Evolutionary conservation across 164 flowering plant genomes (phyloP).

Genomic region (Piper betle): DNA sequence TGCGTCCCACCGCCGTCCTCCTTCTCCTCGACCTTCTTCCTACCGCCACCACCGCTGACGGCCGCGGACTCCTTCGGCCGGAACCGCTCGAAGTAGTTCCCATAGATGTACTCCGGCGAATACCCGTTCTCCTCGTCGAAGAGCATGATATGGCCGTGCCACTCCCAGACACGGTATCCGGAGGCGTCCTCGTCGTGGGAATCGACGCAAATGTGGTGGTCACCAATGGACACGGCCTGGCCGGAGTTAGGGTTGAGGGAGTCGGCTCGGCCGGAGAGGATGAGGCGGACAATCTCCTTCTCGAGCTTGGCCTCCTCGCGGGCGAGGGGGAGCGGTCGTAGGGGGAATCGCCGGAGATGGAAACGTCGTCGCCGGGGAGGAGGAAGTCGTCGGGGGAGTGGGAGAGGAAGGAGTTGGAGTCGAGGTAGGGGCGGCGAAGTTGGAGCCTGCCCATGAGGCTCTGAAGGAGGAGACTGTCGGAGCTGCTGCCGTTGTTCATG

Average conservation of each 20-base stretch:
- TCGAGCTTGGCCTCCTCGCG: conserved; percentile 81
- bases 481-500: conserved; percentile 7
- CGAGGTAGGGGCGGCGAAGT: conserved; percentile 37
- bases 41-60: conserved; percentile 3
- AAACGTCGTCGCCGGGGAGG: conserved; percentile 5
- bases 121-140: conserved; percentile 80
- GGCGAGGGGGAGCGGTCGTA: conserved; percentile 26
- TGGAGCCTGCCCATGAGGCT: conserved; percentile 62
- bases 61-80: conserved; percentile 3
- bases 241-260: conserved; percentile 84
- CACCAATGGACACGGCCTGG: conserved; percentile 70
- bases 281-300: conserved; percentile 43
- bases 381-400: conserved; percentile 48
- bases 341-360: no score
- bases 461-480: conserved; percentile 37
- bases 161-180: conserved; percentile 94
- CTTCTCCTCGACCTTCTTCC: conserved; percentile 7
- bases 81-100: conserved; percentile 79
- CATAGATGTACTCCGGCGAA: conserved; percentile 78
- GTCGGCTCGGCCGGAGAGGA: conserved; percentile 41
- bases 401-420: conserved; percentile 25
- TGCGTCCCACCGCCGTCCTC: conserved; percentile 33
- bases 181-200: conserved; percentile 52
- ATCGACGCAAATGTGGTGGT: conserved; percentile 78
- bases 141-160: conserved; percentile 95